Evolutionary conservation across 768 basidiomycete species (phyloP).

Genomic region (Suillus luteus): DNA sequence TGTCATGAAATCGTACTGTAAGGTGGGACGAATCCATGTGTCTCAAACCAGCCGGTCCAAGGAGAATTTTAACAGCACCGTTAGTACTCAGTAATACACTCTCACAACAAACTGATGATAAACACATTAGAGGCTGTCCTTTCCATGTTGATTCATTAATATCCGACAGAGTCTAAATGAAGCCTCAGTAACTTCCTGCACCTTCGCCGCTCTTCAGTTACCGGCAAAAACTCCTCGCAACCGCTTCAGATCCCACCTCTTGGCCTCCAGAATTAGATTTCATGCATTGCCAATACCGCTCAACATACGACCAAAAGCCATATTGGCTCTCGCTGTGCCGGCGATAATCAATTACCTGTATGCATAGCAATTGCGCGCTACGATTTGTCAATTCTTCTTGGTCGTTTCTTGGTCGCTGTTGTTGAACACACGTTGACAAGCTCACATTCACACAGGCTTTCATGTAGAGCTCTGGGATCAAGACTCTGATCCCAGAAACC

Average conservation of each 20-base stretch:
- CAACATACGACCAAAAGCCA: not conserved
- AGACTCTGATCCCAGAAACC: not conserved
- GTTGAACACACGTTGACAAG: not conserved
- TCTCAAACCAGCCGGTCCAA: not conserved
- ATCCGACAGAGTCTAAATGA: constrained; percentile 6
- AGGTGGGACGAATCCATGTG: not conserved
- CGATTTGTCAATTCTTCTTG: not conserved
- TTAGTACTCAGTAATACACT: not conserved
- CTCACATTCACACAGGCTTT: not conserved
- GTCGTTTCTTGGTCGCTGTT: not conserved
- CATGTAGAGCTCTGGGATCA: constrained; percentile 5
- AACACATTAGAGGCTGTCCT: not conserved
- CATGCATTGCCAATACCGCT: not conserved
- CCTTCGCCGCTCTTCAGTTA: not conserved
- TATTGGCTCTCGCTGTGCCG: not conserved
- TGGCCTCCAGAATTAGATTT: not conserved
- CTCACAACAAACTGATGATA: not conserved
- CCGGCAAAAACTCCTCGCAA: not conserved
- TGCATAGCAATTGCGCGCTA: not conserved
- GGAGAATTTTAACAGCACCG: not conserved
- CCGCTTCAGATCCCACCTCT: not conserved
- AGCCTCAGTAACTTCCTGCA: not conserved
- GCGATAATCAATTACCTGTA: not conserved
- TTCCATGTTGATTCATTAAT: not conserved
- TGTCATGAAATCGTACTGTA: not conserved